These are phyloP conservation scores for Gliomastix tumulicola DNA, from an alignment of 2,329 filamentous ascomycete genomes.

Conservation along the genomic window DNA sequence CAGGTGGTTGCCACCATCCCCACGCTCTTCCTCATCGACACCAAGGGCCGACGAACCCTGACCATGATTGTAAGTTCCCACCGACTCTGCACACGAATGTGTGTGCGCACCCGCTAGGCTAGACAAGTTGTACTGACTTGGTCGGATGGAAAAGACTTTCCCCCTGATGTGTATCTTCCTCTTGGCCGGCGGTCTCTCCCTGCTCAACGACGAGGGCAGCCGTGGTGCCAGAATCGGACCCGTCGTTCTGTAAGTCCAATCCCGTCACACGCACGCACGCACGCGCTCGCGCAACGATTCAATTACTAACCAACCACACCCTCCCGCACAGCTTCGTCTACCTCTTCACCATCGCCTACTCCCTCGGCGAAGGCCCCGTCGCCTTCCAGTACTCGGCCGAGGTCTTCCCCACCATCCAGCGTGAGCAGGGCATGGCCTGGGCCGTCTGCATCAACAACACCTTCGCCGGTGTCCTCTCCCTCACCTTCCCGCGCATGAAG, in stretches of 20 bases:
- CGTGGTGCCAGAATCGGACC: conserved; percentile 16
- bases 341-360: conserved; percentile 27
- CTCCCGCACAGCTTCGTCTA: conserved; percentile 39
- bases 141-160: conserved; percentile 22
- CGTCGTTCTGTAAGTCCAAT: conserved; percentile 18
- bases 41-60: conserved; percentile 13
- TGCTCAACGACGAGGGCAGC: conserved; percentile 14
- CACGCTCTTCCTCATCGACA: conserved; percentile 17
- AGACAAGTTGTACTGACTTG: too few species aligned
- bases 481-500: conserved; percentile 44
- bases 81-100: neutral
- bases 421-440: conserved; percentile 30
- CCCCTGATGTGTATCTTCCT: conserved; percentile 23
- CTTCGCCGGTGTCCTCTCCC: conserved; percentile 40
- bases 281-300: too few species aligned
- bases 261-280: too few species aligned
- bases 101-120: neutral
- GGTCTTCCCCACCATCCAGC: conserved; percentile 27
- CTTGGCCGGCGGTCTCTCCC: conserved; percentile 20
- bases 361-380: conserved; percentile 25
- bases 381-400: conserved; percentile 30
- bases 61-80: conserved; percentile 10
- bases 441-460: conserved; percentile 25
- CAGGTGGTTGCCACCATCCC: conserved; percentile 23
- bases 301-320: too few species aligned